A percentile compares a stretch with the other conserved stretches of the same genome.
These are phyloP conservation scores for Xylaria castorea DNA, from an alignment of 495 filamentous ascomycete species.

Conservation along the genomic window DNA sequence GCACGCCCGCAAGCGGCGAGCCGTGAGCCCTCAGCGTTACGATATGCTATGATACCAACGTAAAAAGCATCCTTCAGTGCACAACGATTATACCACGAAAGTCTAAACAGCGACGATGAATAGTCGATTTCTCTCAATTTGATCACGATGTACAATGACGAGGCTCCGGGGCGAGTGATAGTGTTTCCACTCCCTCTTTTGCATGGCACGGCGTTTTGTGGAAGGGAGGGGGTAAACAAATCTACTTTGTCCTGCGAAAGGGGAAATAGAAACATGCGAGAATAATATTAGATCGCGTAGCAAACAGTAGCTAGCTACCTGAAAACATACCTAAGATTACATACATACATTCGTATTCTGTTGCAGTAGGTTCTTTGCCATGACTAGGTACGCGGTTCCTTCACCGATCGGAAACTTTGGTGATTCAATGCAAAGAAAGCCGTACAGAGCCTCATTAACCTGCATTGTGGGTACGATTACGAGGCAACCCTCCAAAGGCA, in stretches of 20 bases:
- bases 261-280: not conserved
- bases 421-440: no score
- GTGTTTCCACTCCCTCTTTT: not conserved
- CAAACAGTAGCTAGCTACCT: not conserved
- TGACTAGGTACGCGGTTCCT: no score
- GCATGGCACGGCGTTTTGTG: slow-evolving; percentile 21
- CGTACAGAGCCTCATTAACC: no score
- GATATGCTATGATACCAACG: not conserved
- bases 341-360: no score
- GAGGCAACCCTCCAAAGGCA: no score
- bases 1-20: slow-evolving; percentile 33
- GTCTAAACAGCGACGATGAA: no score
- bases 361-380: no score
- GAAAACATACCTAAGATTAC: not conserved
- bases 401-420: no score
- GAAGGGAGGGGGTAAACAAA: not conserved
- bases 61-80: not conserved
- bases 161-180: not conserved
- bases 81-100: not conserved
- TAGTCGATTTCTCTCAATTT: not conserved
- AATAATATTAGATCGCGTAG: not conserved
- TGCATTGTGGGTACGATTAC: no score
- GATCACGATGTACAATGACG: slow-evolving; percentile 2
- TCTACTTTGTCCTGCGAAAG: not conserved
- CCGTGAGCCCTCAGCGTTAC: slow-evolving; percentile 12